Base-by-base conservation (phyloP, 805 yeast genomes). In the Candida tibetensis region DNA sequence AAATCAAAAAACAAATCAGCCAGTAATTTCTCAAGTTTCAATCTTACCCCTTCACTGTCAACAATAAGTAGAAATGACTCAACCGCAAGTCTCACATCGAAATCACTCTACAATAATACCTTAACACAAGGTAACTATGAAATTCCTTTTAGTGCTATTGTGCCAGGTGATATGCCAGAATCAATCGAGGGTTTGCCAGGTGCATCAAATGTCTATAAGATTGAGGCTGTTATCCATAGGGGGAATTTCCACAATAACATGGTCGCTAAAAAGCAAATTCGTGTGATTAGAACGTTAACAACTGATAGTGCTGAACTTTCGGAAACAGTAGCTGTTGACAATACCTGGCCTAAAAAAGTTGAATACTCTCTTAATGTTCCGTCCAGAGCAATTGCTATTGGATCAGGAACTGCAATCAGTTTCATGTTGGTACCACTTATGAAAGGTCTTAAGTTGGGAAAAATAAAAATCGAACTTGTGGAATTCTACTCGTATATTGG, bases 311-410 rank as follows among this genome's bases (percentile, higher is more conserved):
- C 85, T 3, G 98, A 93, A 52, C 69, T 89, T 17, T 75, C 95
- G 0, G 97, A 91, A 59, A 87, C 98, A 0, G 85, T 90, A 50
- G 86, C 95, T 0, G 95, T 91, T 22, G 96, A 89, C 55, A 91
- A 91, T 57, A 82, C 90, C 1, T 91, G 98, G 98, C 97, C 98
- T 2, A 69, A 80, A 32, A 93, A 93, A 57, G 87, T 91, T 22
- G 97, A 91, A 53, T 91, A 91, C 58, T 76, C 88, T 2, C 79
- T 93, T 42, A 83, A 86, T 37, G 81, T 86, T 4, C 97, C 98
- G 0, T 72, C 87, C 17, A 82, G 86, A 52, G 95, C 97, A 0
- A 76, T 88, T 17, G 95, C 98, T 0, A 81, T 93, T 30, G 99
- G 99, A 1, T 81, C 95, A 0, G 65, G 77, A 0, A 69, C 84